phyloP scores from a whole-genome alignment of 768 basidiomycete genomes.

The Leucocoprinus sp. region DNA sequence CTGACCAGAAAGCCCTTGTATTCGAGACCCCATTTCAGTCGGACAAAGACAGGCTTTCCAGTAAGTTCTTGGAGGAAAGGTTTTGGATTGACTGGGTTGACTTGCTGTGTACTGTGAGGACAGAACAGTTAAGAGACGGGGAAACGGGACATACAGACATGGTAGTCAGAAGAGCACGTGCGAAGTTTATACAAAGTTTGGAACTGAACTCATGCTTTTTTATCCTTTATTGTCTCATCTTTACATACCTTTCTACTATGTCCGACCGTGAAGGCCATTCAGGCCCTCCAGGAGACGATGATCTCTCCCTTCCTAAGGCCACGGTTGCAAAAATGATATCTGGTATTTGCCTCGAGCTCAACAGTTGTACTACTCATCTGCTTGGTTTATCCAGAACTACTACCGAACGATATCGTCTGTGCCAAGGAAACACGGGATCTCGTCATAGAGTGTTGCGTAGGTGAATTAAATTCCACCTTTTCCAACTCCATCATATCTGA shows the following conservation, averaged over 20 bases:
- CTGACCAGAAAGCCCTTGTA: conserved; percentile 99
- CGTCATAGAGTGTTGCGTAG: conserved; percentile 98
- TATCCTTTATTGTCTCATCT: neutral
- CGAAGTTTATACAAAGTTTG: conserved; percentile 26
- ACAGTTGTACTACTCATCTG: conserved; percentile 6
- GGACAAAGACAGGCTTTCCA: conserved; percentile 91
- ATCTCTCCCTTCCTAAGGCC: conserved; percentile 91
- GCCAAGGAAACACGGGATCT: conserved; percentile 96
- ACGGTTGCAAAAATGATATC: conserved; percentile 96
- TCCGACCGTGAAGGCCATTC: conserved; percentile 84
- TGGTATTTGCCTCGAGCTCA: conserved; percentile 42
- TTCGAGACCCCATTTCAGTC: conserved; percentile 97
- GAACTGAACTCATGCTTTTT: neutral
- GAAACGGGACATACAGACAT: conserved; percentile 48
- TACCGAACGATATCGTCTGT: conserved; percentile 81
- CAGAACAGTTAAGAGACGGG: conserved; percentile 4
- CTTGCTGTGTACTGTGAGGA: conserved; percentile 30
- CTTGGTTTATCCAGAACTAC: conserved; percentile 54
- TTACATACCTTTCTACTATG: conserved; percentile 39
- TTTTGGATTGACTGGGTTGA: conserved; percentile 95
- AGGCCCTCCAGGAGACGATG: conserved; percentile 73
- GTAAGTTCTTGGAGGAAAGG: conserved; percentile 98
- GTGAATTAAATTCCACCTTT: conserved; percentile 43
- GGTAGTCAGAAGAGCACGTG: conserved; percentile 38
- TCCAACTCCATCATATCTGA: conserved; percentile 1